Evolutionary conservation across 1,284 basidiomycete genomes (phyloP).

Genomic region (Puccinia triticina): DNA sequence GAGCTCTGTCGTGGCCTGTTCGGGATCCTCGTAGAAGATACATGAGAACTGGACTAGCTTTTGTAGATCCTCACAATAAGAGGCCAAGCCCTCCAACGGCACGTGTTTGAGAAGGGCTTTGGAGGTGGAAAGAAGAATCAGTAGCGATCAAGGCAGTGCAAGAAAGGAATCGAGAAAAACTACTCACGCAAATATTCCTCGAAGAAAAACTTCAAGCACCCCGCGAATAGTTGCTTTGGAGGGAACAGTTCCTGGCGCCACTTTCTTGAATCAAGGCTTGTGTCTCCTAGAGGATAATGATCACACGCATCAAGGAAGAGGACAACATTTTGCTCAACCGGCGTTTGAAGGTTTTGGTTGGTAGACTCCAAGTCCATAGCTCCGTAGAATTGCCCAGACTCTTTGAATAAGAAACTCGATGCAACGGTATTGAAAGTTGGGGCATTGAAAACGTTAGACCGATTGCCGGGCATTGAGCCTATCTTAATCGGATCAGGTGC

Average conservation of each 20-base stretch:
- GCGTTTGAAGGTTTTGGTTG: conserved; percentile 13
- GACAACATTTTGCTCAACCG: conserved; percentile 36
- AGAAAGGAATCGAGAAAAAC: background rate
- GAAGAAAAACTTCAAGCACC: conserved; percentile 47
- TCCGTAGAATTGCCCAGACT: conserved; percentile 5
- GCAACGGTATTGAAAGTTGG: conserved; percentile 22
- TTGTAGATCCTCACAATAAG: conserved; percentile 37
- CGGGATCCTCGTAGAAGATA: conserved; percentile 42
- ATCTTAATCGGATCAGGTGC: conserved; percentile 28
- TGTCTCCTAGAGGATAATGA: conserved; percentile 31
- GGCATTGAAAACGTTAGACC: conserved; percentile 6
- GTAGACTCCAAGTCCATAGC: conserved; percentile 29
- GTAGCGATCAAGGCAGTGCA: background rate
- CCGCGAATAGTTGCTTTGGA: conserved; percentile 25
- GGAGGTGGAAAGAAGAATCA: background rate
- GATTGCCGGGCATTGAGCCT: background rate
- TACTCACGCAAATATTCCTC: conserved; percentile 46
- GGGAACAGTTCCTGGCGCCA: conserved; percentile 35
- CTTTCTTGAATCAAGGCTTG: conserved; percentile 11
- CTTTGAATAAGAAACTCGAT: conserved; percentile 29
- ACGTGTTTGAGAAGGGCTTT: conserved; percentile 29
- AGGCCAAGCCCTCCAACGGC: conserved; percentile 1
- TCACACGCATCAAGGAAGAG: conserved; percentile 47
- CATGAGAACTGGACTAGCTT: conserved; percentile 35
- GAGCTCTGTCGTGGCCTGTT: conserved; percentile 5